Evolutionary conservation across 1,284 basidiomycete genomes (phyloP), one percentile per base, ranked within the genome.

Genomic region (Garcileccinum viscosum): DNA sequence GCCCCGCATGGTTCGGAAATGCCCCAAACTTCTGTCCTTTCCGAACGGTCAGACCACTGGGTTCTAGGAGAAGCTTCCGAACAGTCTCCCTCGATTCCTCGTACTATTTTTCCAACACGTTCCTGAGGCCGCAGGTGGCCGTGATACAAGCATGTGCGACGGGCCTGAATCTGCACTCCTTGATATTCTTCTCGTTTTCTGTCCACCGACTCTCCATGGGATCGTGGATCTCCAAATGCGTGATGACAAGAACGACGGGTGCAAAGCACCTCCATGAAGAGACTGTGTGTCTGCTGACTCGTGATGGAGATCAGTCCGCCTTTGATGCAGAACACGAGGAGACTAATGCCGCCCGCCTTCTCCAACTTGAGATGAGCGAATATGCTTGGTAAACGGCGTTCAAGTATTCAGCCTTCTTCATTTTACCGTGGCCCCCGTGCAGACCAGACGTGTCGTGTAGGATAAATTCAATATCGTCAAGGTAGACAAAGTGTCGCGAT

Each of bases 391-490:
- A 67, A 35, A 85, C 69, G 22, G 80, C 79, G 0, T 81, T 67
- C 68, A 79, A 40, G 73, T 76, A 70, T 65, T 77, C 58, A 63
- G 73, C 8, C 62, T 75, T 53, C 32, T 70, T 33, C 75, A 77
- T 65, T 32, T 73, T 65, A 6, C 69, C 76, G 2, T 68, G 70
- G 1, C 80, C 78, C 68, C 85, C 84, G 63, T 84, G 74, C 35
- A 85, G 71, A 40, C 84, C 84, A 3, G 78, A 79, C 14, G 83
- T 85, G 67, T 85, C 83, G 66, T 80, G 81, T 47, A 85, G 64
- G 17, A 61, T 72, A 56, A 79, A 76, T 15, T 71, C 63, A 35
- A 67, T 66, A 2, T 62, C 71, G 8, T 67, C 65, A 14, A 80
- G 58, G 22, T 32, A 3, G 59, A 72, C 66, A 19, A 17, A 4